Percentiles rank a stretch among this genome's conserved stretches.
These are phyloP conservation scores for Carex sylvatica DNA, from an alignment of 202 grass and related monocot genomes.

Conservation along the genomic window DNA sequence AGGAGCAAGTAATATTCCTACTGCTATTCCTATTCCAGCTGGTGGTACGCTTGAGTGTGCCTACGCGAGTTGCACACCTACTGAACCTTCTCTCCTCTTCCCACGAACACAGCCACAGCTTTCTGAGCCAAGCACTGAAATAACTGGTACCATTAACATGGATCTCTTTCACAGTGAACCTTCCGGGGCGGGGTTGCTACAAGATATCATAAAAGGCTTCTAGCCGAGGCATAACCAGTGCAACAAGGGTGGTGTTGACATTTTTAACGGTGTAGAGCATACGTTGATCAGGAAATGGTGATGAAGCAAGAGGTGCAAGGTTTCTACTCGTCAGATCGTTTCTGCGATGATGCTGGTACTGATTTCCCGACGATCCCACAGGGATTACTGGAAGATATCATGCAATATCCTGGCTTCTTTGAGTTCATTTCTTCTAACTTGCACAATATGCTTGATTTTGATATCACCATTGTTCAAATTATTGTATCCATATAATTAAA, in stretches of 20 bases:
- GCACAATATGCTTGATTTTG: slow-evolving; percentile 16
- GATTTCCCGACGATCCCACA: slow-evolving; percentile 47
- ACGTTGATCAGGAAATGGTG: neutral
- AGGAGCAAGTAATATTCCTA: slow-evolving; percentile 10
- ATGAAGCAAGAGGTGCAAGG: neutral
- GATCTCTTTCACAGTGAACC: slow-evolving; percentile 51
- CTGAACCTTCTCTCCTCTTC: neutral
- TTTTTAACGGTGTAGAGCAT: neutral
- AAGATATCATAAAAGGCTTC: slow-evolving; percentile 83
- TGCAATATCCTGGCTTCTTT: slow-evolving; percentile 61
- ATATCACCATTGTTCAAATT: neutral
- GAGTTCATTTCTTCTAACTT: slow-evolving; percentile 38
- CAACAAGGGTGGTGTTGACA: neutral
- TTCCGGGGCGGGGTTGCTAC: slow-evolving; percentile 58
- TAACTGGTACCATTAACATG: slow-evolving; percentile 32
- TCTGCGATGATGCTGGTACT: neutral
- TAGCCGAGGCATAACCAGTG: slow-evolving; percentile 30
- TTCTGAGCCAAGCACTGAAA: neutral
- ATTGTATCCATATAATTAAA: neutral
- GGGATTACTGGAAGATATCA: slow-evolving; percentile 67
- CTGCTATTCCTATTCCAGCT: neutral
- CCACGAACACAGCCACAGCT: neutral
- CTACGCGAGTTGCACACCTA: neutral
- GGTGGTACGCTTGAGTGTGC: neutral
- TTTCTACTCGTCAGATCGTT: neutral